Base-by-base conservation (phyloP, 805 yeast genomes). In the Ascoidea rubescens region DNA sequence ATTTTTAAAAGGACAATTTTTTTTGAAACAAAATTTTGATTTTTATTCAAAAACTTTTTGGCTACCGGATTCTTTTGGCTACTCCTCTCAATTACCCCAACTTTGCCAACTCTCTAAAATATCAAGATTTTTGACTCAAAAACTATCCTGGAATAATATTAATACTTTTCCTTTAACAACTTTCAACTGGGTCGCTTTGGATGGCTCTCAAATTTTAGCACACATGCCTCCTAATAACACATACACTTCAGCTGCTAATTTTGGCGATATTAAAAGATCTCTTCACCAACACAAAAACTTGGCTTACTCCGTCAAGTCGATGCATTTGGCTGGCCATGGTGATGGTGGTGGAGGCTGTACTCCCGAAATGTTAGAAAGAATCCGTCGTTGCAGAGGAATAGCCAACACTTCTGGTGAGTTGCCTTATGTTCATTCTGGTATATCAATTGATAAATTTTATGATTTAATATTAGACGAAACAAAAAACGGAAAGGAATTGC, bases 341-440 rank as follows among this genome's bases (percentile, higher is more conserved):
- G 99, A 91, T 64, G 99, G 99, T 60, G 99, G 99, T 56, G 99
- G 99, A 57, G 99, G 99, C 5, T 98, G 99, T 48, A 82, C 87
- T 4, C 85, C 86, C 45, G 96, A 87, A 62, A 90, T 89, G 96
- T 61, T 91, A 56, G 98, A 93, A 63, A 90, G 88, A 64, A 73
- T 91, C 62, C 80, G 98, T 63, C 80, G 98, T 59, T 83, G 91
- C 64, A 77, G 98, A 62, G 97, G 97, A 14, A 66, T 90, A 54
- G 77, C 89, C 21, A 85, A 91, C 61, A 82, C 83, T 5, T 83
- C 83, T 12, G 95, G 91, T 3, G 73, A 76, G 49, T 74, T 93
- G 54, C 98, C 98, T 2, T 76, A 84, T 1, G 87, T 90, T 21
- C 82, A 87, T 52, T 68, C 85, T 54, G 96, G 96, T 5, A 69